These are phyloP conservation scores for Colletotrichum limetticola DNA, from an alignment of 2,329 filamentous ascomycete species.

Conservation along the genomic window DNA sequence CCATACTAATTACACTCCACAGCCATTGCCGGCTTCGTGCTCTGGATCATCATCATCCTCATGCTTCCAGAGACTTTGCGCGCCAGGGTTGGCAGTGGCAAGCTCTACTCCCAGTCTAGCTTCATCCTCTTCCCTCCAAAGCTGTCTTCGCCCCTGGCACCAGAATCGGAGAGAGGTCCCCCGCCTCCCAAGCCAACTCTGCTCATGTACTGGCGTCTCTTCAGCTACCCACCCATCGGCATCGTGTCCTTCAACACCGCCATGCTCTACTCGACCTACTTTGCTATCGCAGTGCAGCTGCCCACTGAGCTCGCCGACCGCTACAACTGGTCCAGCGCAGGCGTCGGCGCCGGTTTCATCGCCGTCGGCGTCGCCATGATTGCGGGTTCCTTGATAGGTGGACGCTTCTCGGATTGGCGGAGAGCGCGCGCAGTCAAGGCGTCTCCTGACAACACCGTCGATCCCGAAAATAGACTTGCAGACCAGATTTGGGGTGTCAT, in stretches of 20 bases:
- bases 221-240: slow-evolving; percentile 46
- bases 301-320: slow-evolving; percentile 42
- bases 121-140: slow-evolving; percentile 39
- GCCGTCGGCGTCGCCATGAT: slow-evolving; percentile 39
- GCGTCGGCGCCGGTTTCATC: slow-evolving; percentile 49
- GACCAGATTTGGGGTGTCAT: slow-evolving; percentile 53
- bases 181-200: slow-evolving; percentile 43
- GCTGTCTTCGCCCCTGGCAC: slow-evolving; percentile 38
- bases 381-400: slow-evolving; percentile 48
- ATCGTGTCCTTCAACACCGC: slow-evolving; percentile 47
- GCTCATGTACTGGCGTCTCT: slow-evolving; percentile 41
- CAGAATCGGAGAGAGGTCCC: slow-evolving; percentile 40
- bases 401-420: slow-evolving; percentile 50
- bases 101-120: slow-evolving; percentile 36
- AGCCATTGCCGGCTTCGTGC: slow-evolving; percentile 44
- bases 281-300: slow-evolving; percentile 44
- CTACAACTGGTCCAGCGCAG: slow-evolving; percentile 47
- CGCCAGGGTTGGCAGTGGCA: slow-evolving; percentile 54
- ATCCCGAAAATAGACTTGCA: slow-evolving; percentile 50
- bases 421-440: slow-evolving; percentile 38
- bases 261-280: slow-evolving; percentile 46
- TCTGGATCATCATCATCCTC: slow-evolving; percentile 44
- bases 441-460: slow-evolving; percentile 36
- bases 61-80: slow-evolving; percentile 58
- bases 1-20: slow-evolving; percentile 16